phyloP scores from a whole-genome alignment of 805 yeast species.

The Ogataea philodendri region DNA sequence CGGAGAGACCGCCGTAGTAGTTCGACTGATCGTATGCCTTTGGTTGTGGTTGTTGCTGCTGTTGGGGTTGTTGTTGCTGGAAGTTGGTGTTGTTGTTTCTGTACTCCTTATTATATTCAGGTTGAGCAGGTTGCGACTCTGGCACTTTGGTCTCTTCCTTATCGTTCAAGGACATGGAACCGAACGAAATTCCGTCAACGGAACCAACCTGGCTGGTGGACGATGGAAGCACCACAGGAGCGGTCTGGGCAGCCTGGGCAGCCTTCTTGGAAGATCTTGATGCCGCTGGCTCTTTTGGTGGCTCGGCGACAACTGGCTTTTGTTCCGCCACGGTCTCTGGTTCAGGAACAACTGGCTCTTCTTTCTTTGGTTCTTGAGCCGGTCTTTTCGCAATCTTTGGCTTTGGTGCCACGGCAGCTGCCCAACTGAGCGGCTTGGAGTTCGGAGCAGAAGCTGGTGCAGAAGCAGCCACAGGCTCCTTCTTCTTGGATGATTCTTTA shows the following conservation, averaged over 20 bases:
- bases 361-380: constrained; percentile 17
- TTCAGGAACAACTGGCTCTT: constrained; percentile 13
- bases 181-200: constrained; percentile 53
- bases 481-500: constrained; percentile 9
- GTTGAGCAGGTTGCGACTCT: constrained; percentile 22
- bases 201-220: constrained; percentile 42
- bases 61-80: constrained; percentile 16
- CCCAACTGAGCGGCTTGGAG: constrained; percentile 24
- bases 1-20: constrained; percentile 26
- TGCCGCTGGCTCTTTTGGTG: constrained; percentile 8
- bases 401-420: constrained; percentile 27
- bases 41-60: constrained; percentile 19
- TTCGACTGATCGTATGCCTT: constrained; percentile 21
- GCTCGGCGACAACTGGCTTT: constrained; percentile 3
- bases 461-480: constrained; percentile 17
- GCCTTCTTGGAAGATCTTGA: constrained; percentile 10
- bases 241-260: constrained; percentile 24
- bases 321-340: constrained; percentile 3
- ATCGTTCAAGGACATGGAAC: constrained; percentile 49
- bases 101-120: constrained; percentile 22
- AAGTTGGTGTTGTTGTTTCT: constrained; percentile 13
- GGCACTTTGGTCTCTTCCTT: constrained; percentile 35
- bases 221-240: constrained; percentile 47
- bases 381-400: constrained; percentile 27
- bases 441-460: constrained; percentile 18